Conservation (phyloP, 352 stramenopile species). For the Saprolegnia parasitica region DNA sequence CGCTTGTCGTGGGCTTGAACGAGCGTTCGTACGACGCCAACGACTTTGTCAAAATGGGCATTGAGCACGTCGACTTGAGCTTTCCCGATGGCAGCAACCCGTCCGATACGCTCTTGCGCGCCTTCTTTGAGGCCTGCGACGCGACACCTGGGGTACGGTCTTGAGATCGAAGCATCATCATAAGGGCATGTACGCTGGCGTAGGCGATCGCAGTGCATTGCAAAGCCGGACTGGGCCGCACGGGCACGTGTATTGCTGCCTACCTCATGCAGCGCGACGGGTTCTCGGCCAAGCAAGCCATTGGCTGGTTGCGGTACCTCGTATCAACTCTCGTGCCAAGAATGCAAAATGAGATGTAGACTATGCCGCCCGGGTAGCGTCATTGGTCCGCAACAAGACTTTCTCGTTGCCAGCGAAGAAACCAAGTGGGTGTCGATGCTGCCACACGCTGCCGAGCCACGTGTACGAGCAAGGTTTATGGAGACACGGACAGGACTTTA, state of each 20-base stretch:
- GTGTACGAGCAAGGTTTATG: neutral
- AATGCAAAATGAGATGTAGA: no score
- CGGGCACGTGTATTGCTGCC: constrained; percentile 87
- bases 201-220: constrained; percentile 70
- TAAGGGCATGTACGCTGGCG: neutral
- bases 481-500: neutral
- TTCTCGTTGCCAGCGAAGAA: constrained; percentile 66
- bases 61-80: constrained; percentile 81
- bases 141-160: constrained; percentile 29
- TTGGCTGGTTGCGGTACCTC: constrained; percentile 86
- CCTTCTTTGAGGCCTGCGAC: constrained; percentile 64
- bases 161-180: neutral
- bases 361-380: constrained; percentile 69
- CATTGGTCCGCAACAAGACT: constrained; percentile 90
- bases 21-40: constrained; percentile 89
- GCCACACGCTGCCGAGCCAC: neutral
- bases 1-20: constrained; percentile 87
- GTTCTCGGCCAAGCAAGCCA: constrained; percentile 84
- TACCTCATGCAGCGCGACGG: constrained; percentile 94
- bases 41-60: constrained; percentile 65
- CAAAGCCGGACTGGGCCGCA: constrained; percentile 91
- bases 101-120: constrained; percentile 50
- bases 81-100: constrained; percentile 88
- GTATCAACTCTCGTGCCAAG: no score
- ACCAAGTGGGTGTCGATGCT: constrained; percentile 36